Evolutionary conservation across 352 stramenopile species (phyloP).

Genomic region (Pelagophyceae sp.): DNA sequence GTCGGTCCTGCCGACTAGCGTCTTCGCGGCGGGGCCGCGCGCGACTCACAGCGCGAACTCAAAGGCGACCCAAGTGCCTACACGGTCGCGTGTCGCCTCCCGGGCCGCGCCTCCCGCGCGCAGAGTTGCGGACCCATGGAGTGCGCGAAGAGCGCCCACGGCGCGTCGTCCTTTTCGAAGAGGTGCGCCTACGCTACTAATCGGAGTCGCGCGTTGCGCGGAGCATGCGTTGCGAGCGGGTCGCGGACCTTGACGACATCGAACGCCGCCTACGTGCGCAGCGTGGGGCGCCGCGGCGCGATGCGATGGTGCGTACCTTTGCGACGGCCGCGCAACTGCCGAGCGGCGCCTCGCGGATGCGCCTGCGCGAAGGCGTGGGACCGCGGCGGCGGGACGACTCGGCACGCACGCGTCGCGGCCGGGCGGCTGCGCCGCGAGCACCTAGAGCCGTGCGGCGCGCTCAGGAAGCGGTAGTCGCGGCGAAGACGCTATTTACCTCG

Average conservation of each 20-base stretch:
- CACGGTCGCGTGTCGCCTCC: not conserved
- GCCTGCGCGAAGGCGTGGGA: not conserved
- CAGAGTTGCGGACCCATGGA: constrained; percentile 3
- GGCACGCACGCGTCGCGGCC: too few species aligned
- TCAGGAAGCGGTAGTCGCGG: too few species aligned
- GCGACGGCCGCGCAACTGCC: not conserved
- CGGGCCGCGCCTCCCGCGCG: too few species aligned
- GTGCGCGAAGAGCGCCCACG: constrained; percentile 15
- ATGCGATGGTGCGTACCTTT: too few species aligned
- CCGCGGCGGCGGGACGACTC: too few species aligned
- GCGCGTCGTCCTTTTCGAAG: constrained; percentile 7
- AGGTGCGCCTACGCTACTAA: not conserved
- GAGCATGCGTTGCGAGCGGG: not conserved
- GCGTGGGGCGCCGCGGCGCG: too few species aligned
- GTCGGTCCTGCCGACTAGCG: not conserved
- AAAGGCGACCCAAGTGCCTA: not conserved
- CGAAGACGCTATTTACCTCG: too few species aligned
- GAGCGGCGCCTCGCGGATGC: not conserved
- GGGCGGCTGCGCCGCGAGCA: constrained; percentile 6
- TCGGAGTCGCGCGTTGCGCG: too few species aligned
- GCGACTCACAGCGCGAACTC: not conserved
- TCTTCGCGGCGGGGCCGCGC: not conserved
- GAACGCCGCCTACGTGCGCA: not conserved
- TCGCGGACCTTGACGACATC: not conserved
- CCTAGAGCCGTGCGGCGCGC: not conserved